phyloP scores from a whole-genome alignment of 768 basidiomycete species.

The Cystofilobasidium ferigula region DNA sequence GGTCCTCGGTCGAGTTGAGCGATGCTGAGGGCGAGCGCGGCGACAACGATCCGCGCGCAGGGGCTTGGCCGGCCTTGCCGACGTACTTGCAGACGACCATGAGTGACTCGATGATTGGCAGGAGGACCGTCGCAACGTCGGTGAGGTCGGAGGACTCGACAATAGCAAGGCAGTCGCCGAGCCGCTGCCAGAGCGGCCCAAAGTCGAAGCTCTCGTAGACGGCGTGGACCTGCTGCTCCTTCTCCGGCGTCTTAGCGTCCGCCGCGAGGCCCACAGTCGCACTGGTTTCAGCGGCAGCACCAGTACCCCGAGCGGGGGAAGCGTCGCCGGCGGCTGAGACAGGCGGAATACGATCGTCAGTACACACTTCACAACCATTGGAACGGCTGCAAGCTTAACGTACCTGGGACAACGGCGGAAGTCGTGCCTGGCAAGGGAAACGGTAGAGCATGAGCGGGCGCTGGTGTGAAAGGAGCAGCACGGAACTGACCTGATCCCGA shows the following conservation, averaged over 20 bases:
- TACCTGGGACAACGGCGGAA: conserved; percentile 25
- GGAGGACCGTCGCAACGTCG: conserved; percentile 78
- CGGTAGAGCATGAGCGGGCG: too few relatives aligned
- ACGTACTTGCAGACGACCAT: conserved; percentile 99
- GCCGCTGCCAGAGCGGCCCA: conserved; percentile 70
- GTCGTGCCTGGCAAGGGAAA: conserved; percentile 12
- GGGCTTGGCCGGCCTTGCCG: conserved; percentile 45
- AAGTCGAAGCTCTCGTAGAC: conserved; percentile 91
- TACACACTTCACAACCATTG: too few relatives aligned
- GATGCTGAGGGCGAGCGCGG: conserved; percentile 40
- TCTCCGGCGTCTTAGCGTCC: conserved; percentile 5
- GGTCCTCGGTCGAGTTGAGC: conserved; percentile 48
- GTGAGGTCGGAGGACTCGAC: conserved; percentile 69
- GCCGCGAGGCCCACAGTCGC: background rate
- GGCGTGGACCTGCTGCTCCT: conserved; percentile 58
- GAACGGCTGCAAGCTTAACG: too few relatives aligned
- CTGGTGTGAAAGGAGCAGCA: too few relatives aligned
- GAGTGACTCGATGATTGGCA: conserved; percentile 88
- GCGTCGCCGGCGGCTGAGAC: conserved; percentile 47
- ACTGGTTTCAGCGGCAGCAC: background rate
- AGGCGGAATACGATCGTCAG: too few relatives aligned
- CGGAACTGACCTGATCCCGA: background rate
- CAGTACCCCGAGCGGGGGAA: conserved; percentile 12
- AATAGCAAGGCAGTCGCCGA: conserved; percentile 76
- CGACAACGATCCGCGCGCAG: conserved; percentile 35